These are phyloP conservation scores for Candida cerambycidarum DNA, from an alignment of 805 yeast genomes.

Conservation along the genomic window DNA sequence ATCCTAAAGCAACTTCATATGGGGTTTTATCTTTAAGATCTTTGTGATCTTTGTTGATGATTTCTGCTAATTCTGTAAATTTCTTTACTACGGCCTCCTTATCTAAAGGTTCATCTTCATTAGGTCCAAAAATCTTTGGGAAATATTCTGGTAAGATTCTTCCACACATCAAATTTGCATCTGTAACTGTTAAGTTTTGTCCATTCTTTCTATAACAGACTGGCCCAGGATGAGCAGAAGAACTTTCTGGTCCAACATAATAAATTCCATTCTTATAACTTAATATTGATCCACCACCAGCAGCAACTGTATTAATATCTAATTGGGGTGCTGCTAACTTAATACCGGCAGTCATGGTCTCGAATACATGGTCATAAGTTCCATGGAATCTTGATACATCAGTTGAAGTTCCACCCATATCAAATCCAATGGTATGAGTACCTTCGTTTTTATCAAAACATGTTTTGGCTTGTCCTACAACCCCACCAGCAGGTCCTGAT, in stretches of 20 bases:
- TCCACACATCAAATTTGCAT: slow-evolving; percentile 74
- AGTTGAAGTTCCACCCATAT: slow-evolving; percentile 47
- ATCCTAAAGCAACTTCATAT: slow-evolving; percentile 77
- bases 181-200: slow-evolving; percentile 63
- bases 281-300: slow-evolving; percentile 43
- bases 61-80: slow-evolving; percentile 53
- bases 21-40: slow-evolving; percentile 52
- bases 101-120: slow-evolving; percentile 72
- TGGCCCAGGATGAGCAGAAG: slow-evolving; percentile 88
- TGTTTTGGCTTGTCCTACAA: slow-evolving; percentile 86
- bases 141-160: slow-evolving; percentile 70
- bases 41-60: slow-evolving; percentile 59
- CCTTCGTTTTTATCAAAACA: slow-evolving; percentile 48
- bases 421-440: slow-evolving; percentile 36
- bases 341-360: slow-evolving; percentile 82
- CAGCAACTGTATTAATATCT: slow-evolving; percentile 43
- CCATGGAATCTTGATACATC: slow-evolving; percentile 53
- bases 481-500: slow-evolving; percentile 98
- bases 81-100: slow-evolving; percentile 46
- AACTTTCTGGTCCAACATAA: slow-evolving; percentile 83
- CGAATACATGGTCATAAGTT: slow-evolving; percentile 74
- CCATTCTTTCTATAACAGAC: slow-evolving; percentile 75
- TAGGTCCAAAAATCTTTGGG: slow-evolving; percentile 81
- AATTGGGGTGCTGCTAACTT: slow-evolving; percentile 62
- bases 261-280: slow-evolving; percentile 35